Percentiles rank a stretch among this genome's conserved stretches.
Evolutionary conservation across 495 filamentous ascomycete species (phyloP).

Genomic region (Podospora bellae-mahoneyi): DNA sequence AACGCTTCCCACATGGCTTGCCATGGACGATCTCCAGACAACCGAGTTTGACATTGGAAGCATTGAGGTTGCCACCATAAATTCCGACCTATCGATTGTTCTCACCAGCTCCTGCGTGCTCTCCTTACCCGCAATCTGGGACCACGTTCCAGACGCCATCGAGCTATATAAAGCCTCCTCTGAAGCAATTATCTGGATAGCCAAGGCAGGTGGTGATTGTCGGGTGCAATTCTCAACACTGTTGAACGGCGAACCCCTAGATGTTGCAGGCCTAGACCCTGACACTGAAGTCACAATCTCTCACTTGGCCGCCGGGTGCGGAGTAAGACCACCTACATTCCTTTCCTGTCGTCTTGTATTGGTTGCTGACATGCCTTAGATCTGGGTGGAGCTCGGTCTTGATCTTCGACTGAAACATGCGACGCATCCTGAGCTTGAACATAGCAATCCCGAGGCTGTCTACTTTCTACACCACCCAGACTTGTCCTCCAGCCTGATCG

Average conservation of each 20-base stretch:
- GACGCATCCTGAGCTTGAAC: background rate
- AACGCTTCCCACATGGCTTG: background rate
- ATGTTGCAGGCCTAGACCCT: background rate
- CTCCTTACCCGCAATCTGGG: slow-evolving; percentile 6
- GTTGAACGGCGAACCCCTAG: slow-evolving; percentile 20
- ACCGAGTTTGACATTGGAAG: slow-evolving; percentile 21
- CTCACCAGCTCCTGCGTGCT: slow-evolving; percentile 24
- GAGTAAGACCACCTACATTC: slow-evolving; percentile 9
- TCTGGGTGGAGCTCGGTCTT: slow-evolving; percentile 30
- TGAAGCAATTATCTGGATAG: slow-evolving; percentile 26
- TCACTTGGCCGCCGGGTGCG: slow-evolving; percentile 19
- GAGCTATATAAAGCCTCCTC: slow-evolving; percentile 18
- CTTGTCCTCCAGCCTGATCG: slow-evolving; percentile 27
- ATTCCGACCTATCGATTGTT: slow-evolving; percentile 19
- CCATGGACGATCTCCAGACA: background rate
- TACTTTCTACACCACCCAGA: slow-evolving; percentile 33
- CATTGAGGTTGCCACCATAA: slow-evolving; percentile 21
- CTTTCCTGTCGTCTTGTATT: background rate
- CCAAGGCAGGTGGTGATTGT: slow-evolving; percentile 31
- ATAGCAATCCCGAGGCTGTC: slow-evolving; percentile 5
- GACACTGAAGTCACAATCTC: background rate
- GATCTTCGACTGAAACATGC: slow-evolving; percentile 24
- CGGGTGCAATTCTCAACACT: slow-evolving; percentile 22
- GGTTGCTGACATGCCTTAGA: slow-evolving; percentile 14
- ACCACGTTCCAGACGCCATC: slow-evolving; percentile 9